Conservation (phyloP, 148 eudicot species). For the Pharnaceum exiguum region DNA sequence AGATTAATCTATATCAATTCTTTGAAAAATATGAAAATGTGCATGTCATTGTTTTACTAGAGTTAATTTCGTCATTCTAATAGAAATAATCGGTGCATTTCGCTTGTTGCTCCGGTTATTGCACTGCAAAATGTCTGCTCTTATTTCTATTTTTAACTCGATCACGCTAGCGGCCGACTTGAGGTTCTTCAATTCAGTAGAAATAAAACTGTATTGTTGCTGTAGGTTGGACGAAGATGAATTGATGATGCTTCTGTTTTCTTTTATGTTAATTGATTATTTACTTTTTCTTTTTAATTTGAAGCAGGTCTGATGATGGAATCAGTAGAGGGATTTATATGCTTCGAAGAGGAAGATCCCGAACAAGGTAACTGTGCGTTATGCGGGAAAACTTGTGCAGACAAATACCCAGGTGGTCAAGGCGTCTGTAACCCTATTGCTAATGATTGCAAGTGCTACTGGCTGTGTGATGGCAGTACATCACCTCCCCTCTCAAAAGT, state of each 20-base stretch:
- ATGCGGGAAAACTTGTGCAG: not conserved
- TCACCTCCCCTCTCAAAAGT: not conserved
- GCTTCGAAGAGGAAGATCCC: not conserved
- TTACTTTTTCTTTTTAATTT: not conserved
- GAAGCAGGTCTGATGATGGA: conserved; percentile 4
- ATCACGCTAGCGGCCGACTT: no score
- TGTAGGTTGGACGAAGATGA: no score
- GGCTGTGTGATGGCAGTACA: not conserved
- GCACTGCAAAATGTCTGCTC: no score
- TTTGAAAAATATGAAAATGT: no score
- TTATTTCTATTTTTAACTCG: no score
- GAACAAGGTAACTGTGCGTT: not conserved
- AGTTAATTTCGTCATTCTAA: no score
- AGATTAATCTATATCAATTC: no score
- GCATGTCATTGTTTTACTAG: no score
- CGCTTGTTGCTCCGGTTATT: no score
- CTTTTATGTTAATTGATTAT: not conserved
- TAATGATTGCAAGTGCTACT: not conserved
- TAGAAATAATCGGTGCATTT: no score
- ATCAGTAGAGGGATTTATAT: not conserved
- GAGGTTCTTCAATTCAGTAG: no score
- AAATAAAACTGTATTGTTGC: no score
- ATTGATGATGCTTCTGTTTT: not conserved
- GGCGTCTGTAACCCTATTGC: not conserved
- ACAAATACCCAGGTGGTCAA: not conserved